Evolutionary conservation across 225 moss, liverwort and hornwort genomes (phyloP), one percentile per base, ranked within the genome.

Genomic region (Takakia lepidozioides): DNA sequence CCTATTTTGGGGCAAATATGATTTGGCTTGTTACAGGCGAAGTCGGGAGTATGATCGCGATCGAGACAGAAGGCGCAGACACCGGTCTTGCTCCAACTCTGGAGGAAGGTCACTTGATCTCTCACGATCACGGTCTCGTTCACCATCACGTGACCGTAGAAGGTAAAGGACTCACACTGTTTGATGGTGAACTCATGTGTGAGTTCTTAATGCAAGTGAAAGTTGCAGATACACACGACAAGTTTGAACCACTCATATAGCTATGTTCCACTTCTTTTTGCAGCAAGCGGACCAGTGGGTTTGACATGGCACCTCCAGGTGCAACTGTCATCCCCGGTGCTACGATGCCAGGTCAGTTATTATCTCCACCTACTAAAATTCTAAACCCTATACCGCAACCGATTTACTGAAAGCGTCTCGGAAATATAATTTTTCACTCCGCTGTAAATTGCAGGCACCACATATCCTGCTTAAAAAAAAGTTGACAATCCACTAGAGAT

Each of bases 241-340:
- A n/a, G n/a, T n/a, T n/a, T n/a, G n/a, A n/a, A n/a, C n/a, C n/a
- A n/a, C n/a, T n/a, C 32, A 32, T 32, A 7, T 32, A 32, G 2
- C 20, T n/a, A 1, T 54, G 16, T 27, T 14, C 30, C 38, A 35
- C 46, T 25, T 36, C 42, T 52, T 63, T 46, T 80, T 35, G 71
- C 72, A 87, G 87, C 69, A 87, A 84, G 73, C 82, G 82, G 37
- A 68, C 73, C 59, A 91, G 91, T 76, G 87, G 87, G 63, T 98
- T 85, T 65, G 91, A 98, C 67, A 85, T 85, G 83, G 76, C 85
- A 66, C 85, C 98, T 46, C 70, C 87, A 43, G 87, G 87, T 72
- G 87, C 87, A 44, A 43, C 87, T 57, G 65, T 81, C 52, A 72
- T 88, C 51, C 75, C 87, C 50, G 81, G 81, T 41, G 60, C 70